These are phyloP conservation scores for Ampelomyces quisqualis DNA, from an alignment of 2,329 filamentous ascomycete species.

Conservation along the genomic window DNA sequence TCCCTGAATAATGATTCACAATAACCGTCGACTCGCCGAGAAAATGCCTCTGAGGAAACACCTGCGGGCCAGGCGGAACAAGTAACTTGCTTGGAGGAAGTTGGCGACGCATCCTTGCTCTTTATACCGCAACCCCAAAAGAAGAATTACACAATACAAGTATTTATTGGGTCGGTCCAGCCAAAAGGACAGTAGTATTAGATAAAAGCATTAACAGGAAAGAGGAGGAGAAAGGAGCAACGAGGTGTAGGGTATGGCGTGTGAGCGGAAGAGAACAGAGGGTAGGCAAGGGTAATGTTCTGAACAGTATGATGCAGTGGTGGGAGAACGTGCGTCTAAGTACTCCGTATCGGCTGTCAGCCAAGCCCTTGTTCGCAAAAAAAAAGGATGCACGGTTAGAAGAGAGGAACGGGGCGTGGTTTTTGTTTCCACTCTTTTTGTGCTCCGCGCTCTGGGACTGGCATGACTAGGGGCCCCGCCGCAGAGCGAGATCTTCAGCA, in stretches of 20 bases:
- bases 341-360: conserved; percentile 37
- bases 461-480: neutral
- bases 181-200: conserved; percentile 17
- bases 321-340: conserved; percentile 37
- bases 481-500: conserved; percentile 18
- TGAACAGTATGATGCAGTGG: conserved; percentile 20
- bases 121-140: conserved; percentile 11
- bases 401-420: neutral
- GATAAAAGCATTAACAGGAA: no score
- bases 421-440: no score
- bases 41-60: conserved; percentile 33
- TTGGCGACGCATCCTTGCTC: conserved; percentile 35
- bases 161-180: conserved; percentile 21
- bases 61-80: conserved; percentile 32
- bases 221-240: no score
- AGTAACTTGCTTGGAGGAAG: conserved; percentile 39
- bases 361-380: conserved; percentile 26
- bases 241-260: no score
- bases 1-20: conserved; percentile 37
- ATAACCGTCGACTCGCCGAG: conserved; percentile 31
- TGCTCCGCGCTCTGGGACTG: no score
- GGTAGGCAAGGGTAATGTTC: no score
- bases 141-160: conserved; percentile 25
- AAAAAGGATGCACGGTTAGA: neutral
- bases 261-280: conserved; percentile 8